Conservation (phyloP, 1,284 basidiomycete genomes). For the Singerocomus inundabilis region DNA sequence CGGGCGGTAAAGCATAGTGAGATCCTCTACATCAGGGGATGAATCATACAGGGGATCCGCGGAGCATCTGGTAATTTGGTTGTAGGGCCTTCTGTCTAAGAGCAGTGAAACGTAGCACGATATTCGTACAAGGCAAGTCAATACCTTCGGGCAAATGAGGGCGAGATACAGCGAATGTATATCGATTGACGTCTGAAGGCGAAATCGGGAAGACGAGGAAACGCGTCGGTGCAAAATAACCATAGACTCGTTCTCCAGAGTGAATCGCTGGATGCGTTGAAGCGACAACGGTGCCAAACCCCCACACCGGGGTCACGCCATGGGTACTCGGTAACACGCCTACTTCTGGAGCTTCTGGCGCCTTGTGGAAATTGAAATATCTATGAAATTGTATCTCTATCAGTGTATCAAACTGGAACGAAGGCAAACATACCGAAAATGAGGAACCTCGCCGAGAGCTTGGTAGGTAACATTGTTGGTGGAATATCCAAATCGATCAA, state of each 20-base stretch:
- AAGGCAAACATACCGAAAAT: conserved; percentile 47
- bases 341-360: conserved; percentile 35
- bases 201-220: conserved; percentile 55
- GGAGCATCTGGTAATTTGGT: conserved; percentile 58
- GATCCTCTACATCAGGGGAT: conserved; percentile 47
- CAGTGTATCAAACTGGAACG: background rate
- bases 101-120: background rate
- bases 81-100: conserved; percentile 62
- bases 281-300: conserved; percentile 53
- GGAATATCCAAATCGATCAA: conserved; percentile 65
- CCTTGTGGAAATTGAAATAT: conserved; percentile 62
- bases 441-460: conserved; percentile 57
- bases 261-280: conserved; percentile 48
- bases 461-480: conserved; percentile 64
- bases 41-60: conserved; percentile 52
- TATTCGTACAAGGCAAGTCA: conserved; percentile 1
- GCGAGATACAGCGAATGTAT: conserved; percentile 53
- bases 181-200: conserved; percentile 46
- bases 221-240: conserved; percentile 56
- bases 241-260: conserved; percentile 58
- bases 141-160: conserved; percentile 57
- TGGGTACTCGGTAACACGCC: conserved; percentile 46
- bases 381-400: conserved; percentile 32
- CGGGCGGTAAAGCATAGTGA: conserved; percentile 64
- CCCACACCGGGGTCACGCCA: conserved; percentile 66